These are phyloP conservation scores for Sugiyamaella grinbergsii DNA, from an alignment of 1,139 yeast species.

Conservation along the genomic window DNA sequence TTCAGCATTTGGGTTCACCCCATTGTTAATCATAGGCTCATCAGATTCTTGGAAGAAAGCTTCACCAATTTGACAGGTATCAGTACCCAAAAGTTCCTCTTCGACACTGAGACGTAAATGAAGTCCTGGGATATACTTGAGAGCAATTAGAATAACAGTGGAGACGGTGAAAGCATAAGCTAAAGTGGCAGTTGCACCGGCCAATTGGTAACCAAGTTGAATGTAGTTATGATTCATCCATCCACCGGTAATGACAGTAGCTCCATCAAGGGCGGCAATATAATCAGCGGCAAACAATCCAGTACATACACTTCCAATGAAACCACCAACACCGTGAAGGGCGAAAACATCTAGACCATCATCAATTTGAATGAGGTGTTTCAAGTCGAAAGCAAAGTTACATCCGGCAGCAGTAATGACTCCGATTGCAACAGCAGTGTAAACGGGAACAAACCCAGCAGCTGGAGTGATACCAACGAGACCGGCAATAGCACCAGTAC, in stretches of 20 bases:
- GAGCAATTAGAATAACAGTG: constrained; percentile 61
- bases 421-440: constrained; percentile 85
- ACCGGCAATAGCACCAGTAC: constrained; percentile 93
- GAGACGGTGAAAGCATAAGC: constrained; percentile 83
- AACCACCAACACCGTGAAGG: constrained; percentile 92
- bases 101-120: constrained; percentile 84
- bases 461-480: constrained; percentile 96
- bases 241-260: constrained; percentile 69
- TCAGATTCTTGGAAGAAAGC: constrained; percentile 44
- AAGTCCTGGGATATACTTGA: constrained; percentile 82
- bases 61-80: constrained; percentile 85
- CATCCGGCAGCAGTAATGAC: constrained; percentile 74
- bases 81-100: constrained; percentile 89
- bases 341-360: constrained; percentile 97
- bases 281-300: constrained; percentile 95
- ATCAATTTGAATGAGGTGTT: constrained; percentile 72
- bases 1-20: constrained; percentile 7
- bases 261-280: constrained; percentile 70
- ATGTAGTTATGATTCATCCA: constrained; percentile 90
- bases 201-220: constrained; percentile 92
- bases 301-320: constrained; percentile 77
- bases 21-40: constrained; percentile 10
- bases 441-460: constrained; percentile 92
- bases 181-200: constrained; percentile 73
- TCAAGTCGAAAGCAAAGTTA: constrained; percentile 83